Conservation (phyloP, 2,329 filamentous ascomycete species). For the Fusarium anguioides region DNA sequence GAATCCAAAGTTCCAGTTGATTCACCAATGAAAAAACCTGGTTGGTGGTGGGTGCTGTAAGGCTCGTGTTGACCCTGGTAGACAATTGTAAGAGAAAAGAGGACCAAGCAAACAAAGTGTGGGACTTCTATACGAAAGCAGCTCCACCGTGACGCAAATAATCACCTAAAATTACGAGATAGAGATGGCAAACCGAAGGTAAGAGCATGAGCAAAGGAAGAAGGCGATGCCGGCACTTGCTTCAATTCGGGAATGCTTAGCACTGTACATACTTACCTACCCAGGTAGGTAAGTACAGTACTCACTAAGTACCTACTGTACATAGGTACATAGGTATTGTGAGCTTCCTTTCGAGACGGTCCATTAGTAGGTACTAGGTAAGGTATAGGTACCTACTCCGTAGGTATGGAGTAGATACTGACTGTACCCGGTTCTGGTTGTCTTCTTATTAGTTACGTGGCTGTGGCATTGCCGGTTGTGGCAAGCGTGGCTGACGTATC, state of each 20-base stretch:
- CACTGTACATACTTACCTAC: neutral
- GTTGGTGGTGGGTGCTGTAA: neutral
- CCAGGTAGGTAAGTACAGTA: neutral
- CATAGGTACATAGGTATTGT: no score
- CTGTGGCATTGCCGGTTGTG: slow-evolving; percentile 11
- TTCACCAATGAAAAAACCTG: slow-evolving; percentile 2
- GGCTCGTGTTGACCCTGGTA: slow-evolving; percentile 15
- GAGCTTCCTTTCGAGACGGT: no score
- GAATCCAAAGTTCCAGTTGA: neutral
- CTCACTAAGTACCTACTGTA: no score
- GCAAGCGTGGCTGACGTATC: slow-evolving; percentile 16
- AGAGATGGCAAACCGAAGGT: neutral
- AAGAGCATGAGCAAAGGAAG: neutral
- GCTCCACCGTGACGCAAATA: slow-evolving; percentile 38
- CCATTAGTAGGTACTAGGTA: no score
- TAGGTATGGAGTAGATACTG: no score
- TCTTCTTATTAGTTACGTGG: neutral
- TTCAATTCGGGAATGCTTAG: neutral
- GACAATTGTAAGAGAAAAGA: neutral
- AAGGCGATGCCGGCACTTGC: neutral
- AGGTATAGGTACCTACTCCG: no score
- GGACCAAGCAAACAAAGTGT: slow-evolving; percentile 12
- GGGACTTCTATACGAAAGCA: neutral
- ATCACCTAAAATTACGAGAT: slow-evolving; percentile 34
- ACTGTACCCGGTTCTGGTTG: neutral